Evolutionary conservation across 352 stramenopile species (phyloP).

Genomic region (Globisporangium spiculum): DNA sequence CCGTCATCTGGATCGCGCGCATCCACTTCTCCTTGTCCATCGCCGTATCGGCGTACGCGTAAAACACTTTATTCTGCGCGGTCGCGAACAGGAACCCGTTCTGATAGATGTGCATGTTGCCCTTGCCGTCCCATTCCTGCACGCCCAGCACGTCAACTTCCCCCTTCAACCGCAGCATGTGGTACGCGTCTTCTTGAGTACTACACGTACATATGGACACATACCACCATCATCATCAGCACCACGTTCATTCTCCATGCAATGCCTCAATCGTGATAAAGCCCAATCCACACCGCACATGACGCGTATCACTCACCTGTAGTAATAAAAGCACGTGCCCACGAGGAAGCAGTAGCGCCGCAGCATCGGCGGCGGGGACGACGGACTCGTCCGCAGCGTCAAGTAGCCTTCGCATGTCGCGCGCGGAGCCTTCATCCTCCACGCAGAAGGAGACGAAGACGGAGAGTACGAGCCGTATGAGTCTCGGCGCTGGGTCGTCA

Average conservation of each 20-base stretch:
- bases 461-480: slow-evolving; percentile 3
- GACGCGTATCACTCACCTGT: slow-evolving; percentile 29
- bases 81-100: slow-evolving; percentile 88
- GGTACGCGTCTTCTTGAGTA: slow-evolving; percentile 89
- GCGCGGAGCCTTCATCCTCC: slow-evolving; percentile 76
- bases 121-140: slow-evolving; percentile 90
- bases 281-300: background rate
- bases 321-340: slow-evolving; percentile 87
- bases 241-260: background rate
- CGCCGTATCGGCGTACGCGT: slow-evolving; percentile 82
- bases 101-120: slow-evolving; percentile 91
- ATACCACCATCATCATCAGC: background rate
- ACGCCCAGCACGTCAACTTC: slow-evolving; percentile 88
- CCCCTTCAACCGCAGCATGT: slow-evolving; percentile 84
- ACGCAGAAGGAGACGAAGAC: background rate
- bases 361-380: slow-evolving; percentile 83
- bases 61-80: slow-evolving; percentile 88
- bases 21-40: slow-evolving; percentile 92
- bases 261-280: background rate
- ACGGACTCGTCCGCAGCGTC: slow-evolving; percentile 84
- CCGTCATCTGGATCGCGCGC: slow-evolving; percentile 80
- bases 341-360: slow-evolving; percentile 87
- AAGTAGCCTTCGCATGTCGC: slow-evolving; percentile 85
- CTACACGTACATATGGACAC: slow-evolving; percentile 20
- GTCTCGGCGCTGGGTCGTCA: slow-evolving; percentile 14